Conservation (phyloP, 176 grass and related monocot species). For the Oryza rufipogon region DNA sequence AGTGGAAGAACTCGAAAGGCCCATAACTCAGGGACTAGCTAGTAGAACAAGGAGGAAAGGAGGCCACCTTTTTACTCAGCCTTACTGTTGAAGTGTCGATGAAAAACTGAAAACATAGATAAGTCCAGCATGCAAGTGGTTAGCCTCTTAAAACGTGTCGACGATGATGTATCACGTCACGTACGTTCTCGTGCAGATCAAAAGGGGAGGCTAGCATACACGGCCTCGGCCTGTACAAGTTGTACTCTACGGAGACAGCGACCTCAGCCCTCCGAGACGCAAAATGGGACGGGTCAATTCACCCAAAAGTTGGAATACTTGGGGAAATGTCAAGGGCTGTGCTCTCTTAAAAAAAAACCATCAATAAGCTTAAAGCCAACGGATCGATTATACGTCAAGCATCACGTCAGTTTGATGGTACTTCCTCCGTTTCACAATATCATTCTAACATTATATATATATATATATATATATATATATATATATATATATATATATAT, state of each 20-base stretch:
- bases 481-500: no score
- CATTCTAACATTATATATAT: no score
- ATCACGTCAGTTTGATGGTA: not conserved
- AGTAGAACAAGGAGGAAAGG: no score
- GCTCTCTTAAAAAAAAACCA: not conserved
- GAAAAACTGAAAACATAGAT: no score
- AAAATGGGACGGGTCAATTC: slow-evolving; percentile 22
- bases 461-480: no score
- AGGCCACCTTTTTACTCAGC: no score
- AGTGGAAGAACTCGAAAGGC: no score
- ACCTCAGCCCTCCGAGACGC: not conserved
- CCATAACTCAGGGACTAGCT: no score
- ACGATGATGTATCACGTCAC: not conserved
- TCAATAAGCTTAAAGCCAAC: not conserved
- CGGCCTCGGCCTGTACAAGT: not conserved
- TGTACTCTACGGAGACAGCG: slow-evolving; percentile 8
- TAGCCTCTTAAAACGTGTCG: no score
- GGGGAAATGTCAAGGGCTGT: not conserved
- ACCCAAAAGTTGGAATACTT: not conserved
- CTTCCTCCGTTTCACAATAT: no score
- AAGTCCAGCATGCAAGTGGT: no score
- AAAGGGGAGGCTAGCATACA: not conserved
- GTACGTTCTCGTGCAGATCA: slow-evolving; percentile 11
- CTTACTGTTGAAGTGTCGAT: no score
- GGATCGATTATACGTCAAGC: not conserved